Evolutionary conservation across 306 rosid species (phyloP).

Genomic region (Erythrophleum fordii): DNA sequence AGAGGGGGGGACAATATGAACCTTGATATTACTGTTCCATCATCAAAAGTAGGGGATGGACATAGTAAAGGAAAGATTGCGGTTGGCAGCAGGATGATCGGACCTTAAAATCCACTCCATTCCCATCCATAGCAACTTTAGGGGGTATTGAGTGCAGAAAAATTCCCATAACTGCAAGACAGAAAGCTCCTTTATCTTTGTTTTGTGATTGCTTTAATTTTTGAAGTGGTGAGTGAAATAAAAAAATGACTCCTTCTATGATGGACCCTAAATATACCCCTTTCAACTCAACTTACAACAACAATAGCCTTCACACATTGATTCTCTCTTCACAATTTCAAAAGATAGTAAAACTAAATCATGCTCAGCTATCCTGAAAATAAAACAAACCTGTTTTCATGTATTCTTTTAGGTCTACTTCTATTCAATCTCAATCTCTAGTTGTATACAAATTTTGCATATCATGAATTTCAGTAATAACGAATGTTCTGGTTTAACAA

Average conservation of each 20-base stretch:
- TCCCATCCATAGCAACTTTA: neutral
- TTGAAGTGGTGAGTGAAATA: neutral
- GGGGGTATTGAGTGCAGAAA: neutral
- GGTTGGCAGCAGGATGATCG: neutral
- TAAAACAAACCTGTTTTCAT: neutral
- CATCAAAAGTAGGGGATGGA: neutral
- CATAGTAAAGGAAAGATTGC: neutral
- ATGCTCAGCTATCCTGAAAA: neutral
- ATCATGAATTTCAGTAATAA: slow-evolving; percentile 9
- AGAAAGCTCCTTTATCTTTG: neutral
- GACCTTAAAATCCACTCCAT: neutral
- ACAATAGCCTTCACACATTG: neutral
- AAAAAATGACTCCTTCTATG: neutral
- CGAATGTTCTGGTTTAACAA: neutral
- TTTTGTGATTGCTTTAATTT: neutral
- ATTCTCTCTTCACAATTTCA: neutral
- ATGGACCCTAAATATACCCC: neutral
- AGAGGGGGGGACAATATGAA: neutral
- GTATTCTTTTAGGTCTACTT: neutral
- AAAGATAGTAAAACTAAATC: neutral
- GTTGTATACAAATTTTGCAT: neutral
- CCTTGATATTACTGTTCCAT: neutral
- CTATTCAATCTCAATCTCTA: slow-evolving; percentile 2
- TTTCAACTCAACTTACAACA: slow-evolving; percentile 16
- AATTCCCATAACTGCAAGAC: neutral